Evolutionary conservation across 2,329 filamentous ascomycete species (phyloP).

Genomic region (Botrytis cinerea): DNA sequence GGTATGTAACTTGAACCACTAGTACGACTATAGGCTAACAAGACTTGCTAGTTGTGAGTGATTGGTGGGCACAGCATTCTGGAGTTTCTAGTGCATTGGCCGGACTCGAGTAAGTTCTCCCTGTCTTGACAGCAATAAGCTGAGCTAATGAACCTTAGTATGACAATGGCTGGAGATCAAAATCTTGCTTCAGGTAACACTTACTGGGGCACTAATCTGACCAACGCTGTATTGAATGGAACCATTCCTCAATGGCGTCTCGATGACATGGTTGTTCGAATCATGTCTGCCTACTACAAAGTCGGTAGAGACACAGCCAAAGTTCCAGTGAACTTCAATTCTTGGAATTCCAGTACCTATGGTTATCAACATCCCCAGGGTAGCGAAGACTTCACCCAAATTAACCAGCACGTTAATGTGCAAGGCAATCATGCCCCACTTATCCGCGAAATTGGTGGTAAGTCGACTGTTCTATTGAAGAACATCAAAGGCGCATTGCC

Average conservation of each 20-base stretch:
- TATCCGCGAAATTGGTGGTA: slow-evolving; percentile 69
- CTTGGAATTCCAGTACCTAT: slow-evolving; percentile 77
- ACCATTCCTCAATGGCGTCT: slow-evolving; percentile 85
- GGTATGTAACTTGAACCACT: slow-evolving; percentile 27
- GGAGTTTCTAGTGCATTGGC: slow-evolving; percentile 68
- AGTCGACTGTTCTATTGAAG: slow-evolving; percentile 55
- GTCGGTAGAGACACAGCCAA: slow-evolving; percentile 47
- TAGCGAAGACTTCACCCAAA: slow-evolving; percentile 61
- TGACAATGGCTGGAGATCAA: slow-evolving; percentile 85
- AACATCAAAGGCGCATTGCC: slow-evolving; percentile 59
- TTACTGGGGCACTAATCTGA: slow-evolving; percentile 81
- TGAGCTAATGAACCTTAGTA: slow-evolving; percentile 48
- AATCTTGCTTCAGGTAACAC: slow-evolving; percentile 64
- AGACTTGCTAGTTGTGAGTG: slow-evolving; percentile 58
- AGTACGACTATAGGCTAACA: slow-evolving; percentile 23
- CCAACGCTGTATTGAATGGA: slow-evolving; percentile 83
- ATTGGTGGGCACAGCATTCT: slow-evolving; percentile 76
- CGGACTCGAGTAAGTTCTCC: slow-evolving; percentile 56
- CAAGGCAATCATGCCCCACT: slow-evolving; percentile 70
- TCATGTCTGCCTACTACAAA: slow-evolving; percentile 70
- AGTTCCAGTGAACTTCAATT: slow-evolving; percentile 74
- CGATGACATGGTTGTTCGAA: slow-evolving; percentile 90
- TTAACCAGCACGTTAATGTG: slow-evolving; percentile 84
- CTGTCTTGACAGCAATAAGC: too few species aligned
- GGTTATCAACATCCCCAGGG: slow-evolving; percentile 67